A percentile compares a stretch with the other conserved stretches of the same genome.
phyloP scores from a whole-genome alignment of 805 yeast species.

The Cyberlindnera euphorbiae region DNA sequence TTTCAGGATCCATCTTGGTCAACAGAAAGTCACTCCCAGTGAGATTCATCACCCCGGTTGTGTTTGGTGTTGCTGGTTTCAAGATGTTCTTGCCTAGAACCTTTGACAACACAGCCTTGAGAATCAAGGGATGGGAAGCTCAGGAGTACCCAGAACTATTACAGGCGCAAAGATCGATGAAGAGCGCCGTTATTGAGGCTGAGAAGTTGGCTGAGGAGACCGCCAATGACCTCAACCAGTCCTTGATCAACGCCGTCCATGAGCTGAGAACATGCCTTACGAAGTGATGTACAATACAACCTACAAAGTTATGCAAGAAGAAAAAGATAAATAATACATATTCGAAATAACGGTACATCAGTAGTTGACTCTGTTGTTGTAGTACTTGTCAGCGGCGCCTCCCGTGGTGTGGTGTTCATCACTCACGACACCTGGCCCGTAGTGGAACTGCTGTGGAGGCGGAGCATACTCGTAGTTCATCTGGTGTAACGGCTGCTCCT shows the following conservation, averaged over 20 bases:
- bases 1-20: constrained; percentile 52
- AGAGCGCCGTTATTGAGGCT: constrained; percentile 14
- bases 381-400: constrained; percentile 9
- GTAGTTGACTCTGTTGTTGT: constrained; percentile 1
- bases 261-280: constrained; percentile 20
- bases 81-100: constrained; percentile 47
- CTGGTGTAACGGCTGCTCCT: constrained; percentile 7
- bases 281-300: too few relatives aligned
- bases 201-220: constrained; percentile 13
- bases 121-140: constrained; percentile 29
- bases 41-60: constrained; percentile 47
- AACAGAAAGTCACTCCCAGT: constrained; percentile 42
- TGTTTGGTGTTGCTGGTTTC: constrained; percentile 44
- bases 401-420: constrained; percentile 7
- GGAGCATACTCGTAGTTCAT: constrained; percentile 5
- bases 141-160: constrained; percentile 35
- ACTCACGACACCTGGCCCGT: constrained; percentile 18
- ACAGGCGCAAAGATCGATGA: constrained; percentile 22
- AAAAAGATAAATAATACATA: neutral
- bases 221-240: constrained; percentile 12
- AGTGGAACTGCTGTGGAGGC: constrained; percentile 9
- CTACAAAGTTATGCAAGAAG: neutral
- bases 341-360: constrained; percentile 2
- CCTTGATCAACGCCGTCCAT: constrained; percentile 17
- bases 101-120: constrained; percentile 29